Percentiles rank a stretch among this genome's conserved stretches.
Conservation (phyloP, 2,329 filamentous ascomycete genomes). For the Fusarium anthophilum region DNA sequence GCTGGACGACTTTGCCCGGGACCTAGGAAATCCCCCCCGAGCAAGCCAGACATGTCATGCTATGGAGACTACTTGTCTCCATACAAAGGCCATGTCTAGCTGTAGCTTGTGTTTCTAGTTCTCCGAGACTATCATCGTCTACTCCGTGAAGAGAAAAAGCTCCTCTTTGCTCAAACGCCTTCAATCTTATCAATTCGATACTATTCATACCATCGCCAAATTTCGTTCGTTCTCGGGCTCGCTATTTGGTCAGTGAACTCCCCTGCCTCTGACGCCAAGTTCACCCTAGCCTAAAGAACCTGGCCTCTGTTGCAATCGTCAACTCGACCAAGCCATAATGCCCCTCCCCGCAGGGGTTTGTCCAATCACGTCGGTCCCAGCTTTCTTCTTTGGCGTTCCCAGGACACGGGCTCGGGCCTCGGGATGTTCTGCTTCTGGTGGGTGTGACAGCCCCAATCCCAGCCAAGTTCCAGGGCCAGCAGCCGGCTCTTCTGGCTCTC, state of each 20-base stretch:
- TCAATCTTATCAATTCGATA: conserved; percentile 22
- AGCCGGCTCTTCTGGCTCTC: background rate
- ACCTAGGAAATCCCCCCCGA: conserved; percentile 22
- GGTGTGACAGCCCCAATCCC: conserved; percentile 33
- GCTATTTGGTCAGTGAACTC: conserved; percentile 16
- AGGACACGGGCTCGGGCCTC: conserved; percentile 45
- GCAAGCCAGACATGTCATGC: background rate
- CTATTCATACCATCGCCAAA: conserved; percentile 1
- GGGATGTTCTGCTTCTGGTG: conserved; percentile 44
- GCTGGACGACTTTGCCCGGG: conserved; percentile 29
- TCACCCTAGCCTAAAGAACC: conserved; percentile 24
- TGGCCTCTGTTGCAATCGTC: conserved; percentile 30
- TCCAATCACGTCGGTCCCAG: conserved; percentile 45
- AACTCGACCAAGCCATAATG: conserved; percentile 16
- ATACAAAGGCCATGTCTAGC: background rate
- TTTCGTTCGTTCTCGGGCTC: conserved; percentile 9
- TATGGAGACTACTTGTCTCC: background rate
- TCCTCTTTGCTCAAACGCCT: conserved; percentile 32
- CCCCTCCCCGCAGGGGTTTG: conserved; percentile 6
- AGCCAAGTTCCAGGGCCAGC: background rate
- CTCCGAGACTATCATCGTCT: background rate
- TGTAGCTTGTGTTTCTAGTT: background rate
- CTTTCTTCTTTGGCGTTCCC: conserved; percentile 40
- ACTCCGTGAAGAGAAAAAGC: background rate
- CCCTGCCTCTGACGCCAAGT: conserved; percentile 26